Evolutionary conservation across 139 green algal species (phyloP).

Genomic region (Volvox africanus): DNA sequence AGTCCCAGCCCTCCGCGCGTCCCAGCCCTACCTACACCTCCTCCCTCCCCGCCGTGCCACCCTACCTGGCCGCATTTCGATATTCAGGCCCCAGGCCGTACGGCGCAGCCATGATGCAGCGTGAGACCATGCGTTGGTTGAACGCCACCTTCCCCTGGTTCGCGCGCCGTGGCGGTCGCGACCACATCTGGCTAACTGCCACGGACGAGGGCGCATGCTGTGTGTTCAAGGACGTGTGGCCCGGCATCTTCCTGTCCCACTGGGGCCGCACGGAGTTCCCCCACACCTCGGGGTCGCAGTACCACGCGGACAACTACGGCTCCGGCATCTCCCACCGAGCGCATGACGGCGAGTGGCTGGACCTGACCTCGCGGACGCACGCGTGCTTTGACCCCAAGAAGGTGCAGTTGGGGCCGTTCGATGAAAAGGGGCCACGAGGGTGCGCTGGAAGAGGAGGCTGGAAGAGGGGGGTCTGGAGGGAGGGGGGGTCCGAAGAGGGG

Average conservation of each 20-base stretch:
- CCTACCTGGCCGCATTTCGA: background rate
- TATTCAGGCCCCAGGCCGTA: constrained; percentile 48
- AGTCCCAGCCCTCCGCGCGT: too few species aligned
- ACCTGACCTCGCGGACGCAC: constrained; percentile 43
- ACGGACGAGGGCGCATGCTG: constrained; percentile 65
- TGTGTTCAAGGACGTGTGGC: constrained; percentile 50
- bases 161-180: constrained; percentile 46
- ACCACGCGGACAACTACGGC: constrained; percentile 44
- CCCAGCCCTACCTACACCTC: background rate
- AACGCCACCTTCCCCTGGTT: constrained; percentile 45
- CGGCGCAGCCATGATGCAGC: constrained; percentile 53
- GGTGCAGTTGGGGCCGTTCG: background rate
- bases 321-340: background rate
- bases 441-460: too few species aligned
- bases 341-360: constrained; percentile 48
- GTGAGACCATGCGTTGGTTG: constrained; percentile 23
- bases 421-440: background rate
- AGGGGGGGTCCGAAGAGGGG: too few species aligned
- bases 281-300: constrained; percentile 44
- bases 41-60: background rate
- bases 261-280: constrained; percentile 67
- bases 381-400: constrained; percentile 71
- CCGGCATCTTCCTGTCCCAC: constrained; percentile 65
- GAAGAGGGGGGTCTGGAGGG: too few species aligned
- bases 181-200: constrained; percentile 73